Percentiles rank a stretch among this genome's conserved stretches.
phyloP scores from a whole-genome alignment of 352 stramenopile species.

The Globisporangium paddicum region DNA sequence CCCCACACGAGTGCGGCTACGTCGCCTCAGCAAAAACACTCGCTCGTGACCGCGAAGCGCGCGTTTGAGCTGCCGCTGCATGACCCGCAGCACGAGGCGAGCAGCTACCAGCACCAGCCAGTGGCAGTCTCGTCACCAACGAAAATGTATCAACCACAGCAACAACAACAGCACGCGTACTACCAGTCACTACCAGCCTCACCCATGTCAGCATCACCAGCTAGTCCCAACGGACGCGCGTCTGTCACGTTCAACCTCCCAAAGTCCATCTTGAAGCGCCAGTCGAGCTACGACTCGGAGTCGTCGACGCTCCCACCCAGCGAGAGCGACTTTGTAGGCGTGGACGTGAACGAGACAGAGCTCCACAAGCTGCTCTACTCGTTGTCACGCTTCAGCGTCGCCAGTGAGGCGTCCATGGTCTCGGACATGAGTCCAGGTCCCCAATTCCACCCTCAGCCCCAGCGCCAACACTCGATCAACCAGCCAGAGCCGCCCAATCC shows the following conservation, averaged over 20 bases:
- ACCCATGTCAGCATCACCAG: neutral
- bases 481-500: neutral
- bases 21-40: neutral
- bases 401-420: constrained; percentile 22
- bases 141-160: neutral
- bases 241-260: constrained; percentile 36
- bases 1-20: constrained; percentile 3
- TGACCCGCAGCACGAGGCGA: constrained; percentile 15
- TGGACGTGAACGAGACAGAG: constrained; percentile 30
- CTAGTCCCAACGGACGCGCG: constrained; percentile 1
- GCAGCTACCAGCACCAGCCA: neutral
- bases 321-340: constrained; percentile 9
- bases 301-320: constrained; percentile 29
- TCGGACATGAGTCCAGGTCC: constrained; percentile 6
- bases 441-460: neutral
- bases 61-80: constrained; percentile 32
- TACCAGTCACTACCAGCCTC: neutral
- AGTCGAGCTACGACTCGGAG: constrained; percentile 37
- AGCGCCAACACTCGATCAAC: constrained; percentile 1
- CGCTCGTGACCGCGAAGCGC: neutral
- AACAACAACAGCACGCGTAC: neutral
- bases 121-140: neutral
- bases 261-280: constrained; percentile 41
- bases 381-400: constrained; percentile 44
- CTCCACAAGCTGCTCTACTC: constrained; percentile 68